phyloP scores from a whole-genome alignment of 2,329 filamentous ascomycete genomes.

The Hymenotorrendiella dingleyae region DNA sequence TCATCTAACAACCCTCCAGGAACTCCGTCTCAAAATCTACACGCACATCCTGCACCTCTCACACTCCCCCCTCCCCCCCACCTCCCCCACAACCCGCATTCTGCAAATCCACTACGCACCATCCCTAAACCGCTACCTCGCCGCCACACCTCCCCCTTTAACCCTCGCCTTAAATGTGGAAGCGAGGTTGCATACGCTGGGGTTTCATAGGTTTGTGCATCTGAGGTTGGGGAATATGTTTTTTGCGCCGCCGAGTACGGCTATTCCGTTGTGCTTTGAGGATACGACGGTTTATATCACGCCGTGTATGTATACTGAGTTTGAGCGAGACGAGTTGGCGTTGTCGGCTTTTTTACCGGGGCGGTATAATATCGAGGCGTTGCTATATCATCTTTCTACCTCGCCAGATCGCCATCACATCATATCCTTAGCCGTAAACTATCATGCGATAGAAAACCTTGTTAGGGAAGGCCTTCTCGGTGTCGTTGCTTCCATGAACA shows the following conservation, averaged over 20 bases:
- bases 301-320: too few relatives aligned
- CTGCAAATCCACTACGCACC: slow-evolving; percentile 22
- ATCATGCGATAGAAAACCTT: slow-evolving; percentile 21
- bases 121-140: slow-evolving; percentile 12
- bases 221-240: slow-evolving; percentile 6
- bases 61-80: background rate
- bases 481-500: slow-evolving; percentile 17
- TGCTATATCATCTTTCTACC: slow-evolving; percentile 22
- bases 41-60: slow-evolving; percentile 8
- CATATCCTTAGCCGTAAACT: slow-evolving; percentile 17
- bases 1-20: too few relatives aligned
- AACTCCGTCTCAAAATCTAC: slow-evolving; percentile 25
- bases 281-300: slow-evolving; percentile 21
- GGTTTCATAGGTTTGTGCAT: slow-evolving; percentile 4
- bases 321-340: too few relatives aligned
- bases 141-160: slow-evolving; percentile 18
- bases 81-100: slow-evolving; percentile 13
- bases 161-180: slow-evolving; percentile 21
- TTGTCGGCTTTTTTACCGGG: too few relatives aligned
- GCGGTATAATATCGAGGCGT: too few relatives aligned
- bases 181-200: slow-evolving; percentile 13
- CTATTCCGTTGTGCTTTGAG: slow-evolving; percentile 15
- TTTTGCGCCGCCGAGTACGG: slow-evolving; percentile 1
- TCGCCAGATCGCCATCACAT: slow-evolving; percentile 18
- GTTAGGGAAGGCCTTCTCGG: slow-evolving; percentile 22